Evolutionary conservation across 2,329 filamentous ascomycete species (phyloP).

Genomic region (Cladosporium sp.): DNA sequence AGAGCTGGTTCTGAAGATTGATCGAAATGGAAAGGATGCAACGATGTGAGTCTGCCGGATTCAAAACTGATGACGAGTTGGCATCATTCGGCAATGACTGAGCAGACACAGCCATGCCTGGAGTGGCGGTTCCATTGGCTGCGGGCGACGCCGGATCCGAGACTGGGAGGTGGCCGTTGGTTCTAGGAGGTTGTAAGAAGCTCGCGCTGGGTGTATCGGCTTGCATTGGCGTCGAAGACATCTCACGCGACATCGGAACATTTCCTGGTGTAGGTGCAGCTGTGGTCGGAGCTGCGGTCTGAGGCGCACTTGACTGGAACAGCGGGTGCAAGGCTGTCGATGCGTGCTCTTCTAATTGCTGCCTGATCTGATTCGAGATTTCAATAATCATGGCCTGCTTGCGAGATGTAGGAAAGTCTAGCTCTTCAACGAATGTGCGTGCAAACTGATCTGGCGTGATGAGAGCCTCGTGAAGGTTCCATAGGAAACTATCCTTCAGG

Average conservation of each 20-base stretch:
- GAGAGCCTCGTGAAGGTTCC: conserved; percentile 93
- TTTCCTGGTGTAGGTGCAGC: conserved; percentile 30
- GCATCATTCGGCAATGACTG: conserved; percentile 47
- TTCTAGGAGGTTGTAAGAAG: conserved; percentile 42
- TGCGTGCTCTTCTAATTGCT: conserved; percentile 92
- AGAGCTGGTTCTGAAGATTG: conserved; percentile 84
- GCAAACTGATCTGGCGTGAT: conserved; percentile 96
- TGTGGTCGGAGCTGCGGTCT: conserved; percentile 24
- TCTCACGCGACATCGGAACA: conserved; percentile 46
- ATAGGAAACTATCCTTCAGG: conserved; percentile 90
- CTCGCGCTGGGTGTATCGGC: conserved; percentile 25
- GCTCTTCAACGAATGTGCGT: conserved; percentile 81
- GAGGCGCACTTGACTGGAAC: conserved; percentile 59
- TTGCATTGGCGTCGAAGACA: conserved; percentile 42
- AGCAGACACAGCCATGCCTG: conserved; percentile 65
- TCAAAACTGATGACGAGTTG: conserved; percentile 56
- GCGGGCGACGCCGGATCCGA: conserved; percentile 45
- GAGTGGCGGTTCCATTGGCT: conserved; percentile 38
- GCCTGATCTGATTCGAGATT: conserved; percentile 90
- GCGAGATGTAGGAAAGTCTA: conserved; percentile 76
- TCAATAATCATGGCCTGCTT: conserved; percentile 63
- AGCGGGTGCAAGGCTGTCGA: conserved; percentile 89
- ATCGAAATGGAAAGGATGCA: conserved; percentile 89
- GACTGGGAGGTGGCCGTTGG: conserved; percentile 42
- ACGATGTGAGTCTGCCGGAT: conserved; percentile 90